Evolutionary conservation across 441 rosid genomes (phyloP), one percentile per base, ranked within the genome.

Genomic region (Arabidopsis hybrid): DNA sequence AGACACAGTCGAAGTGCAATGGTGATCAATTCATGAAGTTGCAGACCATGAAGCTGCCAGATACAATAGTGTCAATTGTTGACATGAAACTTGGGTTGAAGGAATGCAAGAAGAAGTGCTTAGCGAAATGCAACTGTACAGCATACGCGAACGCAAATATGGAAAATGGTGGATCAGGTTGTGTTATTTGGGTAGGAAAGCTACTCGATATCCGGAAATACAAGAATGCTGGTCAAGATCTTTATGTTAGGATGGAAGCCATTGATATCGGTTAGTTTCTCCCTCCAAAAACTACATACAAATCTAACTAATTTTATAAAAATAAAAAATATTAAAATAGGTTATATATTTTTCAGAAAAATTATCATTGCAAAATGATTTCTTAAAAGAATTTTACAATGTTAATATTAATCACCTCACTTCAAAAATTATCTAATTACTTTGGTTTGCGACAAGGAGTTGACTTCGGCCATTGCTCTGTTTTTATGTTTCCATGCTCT

Each of bases 121-220:
- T 49, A 7, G 5, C 4, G 5, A 51, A 18, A 2, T 36, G 47
- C 59, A 51, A 36, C 2, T 66, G 70, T 5, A 51, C 47, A 3
- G 70, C 60, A 2, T 65, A 50, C 13, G 17, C 36, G 2, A 45
- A 45, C 14, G 49, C 2, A 2, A 17, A 65, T 12, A 50, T 51
- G 57, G 66, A 67, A 40, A 77, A 72, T 9, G 85, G 87, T 38
- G 91, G 85, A 8, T 34, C 78, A 0, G 97, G 97, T 0, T 91
- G 97, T 70, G 85, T 88, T 29, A 71, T 84, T 42, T 91, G 98
- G 91, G 64, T 73, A 34, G 88, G 61, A 4, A 80, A 81, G 1
- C 81, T 36, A n/a, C 16, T 45, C 17, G 49, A 45, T 45, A 2
- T 45, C 7, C 17, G 49, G 8, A 45, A n/a, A 3, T 5, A n/a